Conservation (phyloP, 2,329 filamentous ascomycete genomes). For the Tolypocladium amazonense region DNA sequence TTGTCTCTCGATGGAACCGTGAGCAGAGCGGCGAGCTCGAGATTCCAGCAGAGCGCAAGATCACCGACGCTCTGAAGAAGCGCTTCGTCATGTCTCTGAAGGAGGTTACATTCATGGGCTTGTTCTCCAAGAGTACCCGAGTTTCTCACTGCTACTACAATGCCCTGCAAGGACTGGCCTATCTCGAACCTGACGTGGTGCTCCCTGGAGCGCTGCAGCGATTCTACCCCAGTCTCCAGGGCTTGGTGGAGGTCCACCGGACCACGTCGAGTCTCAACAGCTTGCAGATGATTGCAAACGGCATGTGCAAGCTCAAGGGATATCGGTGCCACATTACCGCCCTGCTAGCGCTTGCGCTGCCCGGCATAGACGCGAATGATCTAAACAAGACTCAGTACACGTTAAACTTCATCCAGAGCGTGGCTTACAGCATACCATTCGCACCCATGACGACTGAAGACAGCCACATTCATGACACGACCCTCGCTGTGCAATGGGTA, state of each 20-base stretch:
- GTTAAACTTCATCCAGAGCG: conserved; percentile 86
- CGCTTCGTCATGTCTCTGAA: conserved; percentile 82
- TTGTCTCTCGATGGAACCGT: conserved; percentile 94
- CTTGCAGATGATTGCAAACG: conserved; percentile 81
- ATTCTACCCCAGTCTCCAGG: conserved; percentile 95
- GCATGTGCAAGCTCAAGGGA: conserved; percentile 89
- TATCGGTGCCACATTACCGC: conserved; percentile 94
- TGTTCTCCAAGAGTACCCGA: conserved; percentile 90
- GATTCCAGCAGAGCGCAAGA: conserved; percentile 64
- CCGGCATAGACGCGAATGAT: conserved; percentile 96
- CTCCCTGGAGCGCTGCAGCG: conserved; percentile 87
- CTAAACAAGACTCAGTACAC: conserved; percentile 93
- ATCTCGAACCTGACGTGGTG: conserved; percentile 82
- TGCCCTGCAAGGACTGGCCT: conserved; percentile 80
- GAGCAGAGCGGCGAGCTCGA: conserved; percentile 90
- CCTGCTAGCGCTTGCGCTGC: conserved; percentile 80
- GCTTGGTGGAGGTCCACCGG: conserved; percentile 90
- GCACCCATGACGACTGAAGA: conserved; percentile 55
- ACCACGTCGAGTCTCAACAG: conserved; percentile 90
- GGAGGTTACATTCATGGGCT: conserved; percentile 95
- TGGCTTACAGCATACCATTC: conserved; percentile 93
- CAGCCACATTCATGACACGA: conserved; percentile 59
- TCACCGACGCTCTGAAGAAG: conserved; percentile 71
- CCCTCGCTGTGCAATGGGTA: conserved; percentile 84
- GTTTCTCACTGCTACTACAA: conserved; percentile 88